Evolutionary conservation across 768 basidiomycete species (phyloP).

Genomic region (Phlebiopsis gigantea): DNA sequence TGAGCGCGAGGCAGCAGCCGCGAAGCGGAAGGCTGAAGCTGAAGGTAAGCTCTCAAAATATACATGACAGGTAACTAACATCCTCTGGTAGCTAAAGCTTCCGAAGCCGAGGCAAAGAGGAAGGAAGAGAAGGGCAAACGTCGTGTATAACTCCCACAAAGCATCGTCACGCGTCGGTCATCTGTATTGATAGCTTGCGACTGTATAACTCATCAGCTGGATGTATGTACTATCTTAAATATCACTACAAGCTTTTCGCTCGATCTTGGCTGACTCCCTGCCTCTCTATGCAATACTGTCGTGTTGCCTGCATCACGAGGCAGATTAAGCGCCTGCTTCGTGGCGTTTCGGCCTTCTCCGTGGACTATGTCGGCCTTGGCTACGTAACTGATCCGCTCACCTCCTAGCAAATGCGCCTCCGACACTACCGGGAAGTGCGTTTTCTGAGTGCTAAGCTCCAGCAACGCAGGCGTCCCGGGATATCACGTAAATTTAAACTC

Average conservation of each 20-base stretch:
- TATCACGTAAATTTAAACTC: no score
- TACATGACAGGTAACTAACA: neutral
- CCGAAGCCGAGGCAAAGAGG: conserved; percentile 23
- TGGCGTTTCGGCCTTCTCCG: neutral
- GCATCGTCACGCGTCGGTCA: neutral
- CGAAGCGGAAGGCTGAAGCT: conserved; percentile 83
- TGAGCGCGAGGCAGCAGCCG: conserved; percentile 84
- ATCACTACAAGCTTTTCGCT: neutral
- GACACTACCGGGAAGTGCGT: neutral
- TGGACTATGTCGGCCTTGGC: neutral
- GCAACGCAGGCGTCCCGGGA: neutral
- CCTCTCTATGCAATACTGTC: neutral
- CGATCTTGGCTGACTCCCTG: neutral
- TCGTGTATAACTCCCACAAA: neutral
- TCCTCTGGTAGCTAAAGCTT: conserved; percentile 28
- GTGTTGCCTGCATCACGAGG: no score
- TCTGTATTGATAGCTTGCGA: neutral
- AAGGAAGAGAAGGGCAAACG: conserved; percentile 22
- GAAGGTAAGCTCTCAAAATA: conserved; percentile 51
- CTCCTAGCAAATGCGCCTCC: neutral
- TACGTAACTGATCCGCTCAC: neutral
- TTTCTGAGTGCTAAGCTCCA: neutral
- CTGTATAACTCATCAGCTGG: neutral
- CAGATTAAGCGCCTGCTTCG: neutral
- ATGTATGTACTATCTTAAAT: neutral